Conservation (phyloP, 306 rosid genomes). For the Crataegus laevigata region DNA sequence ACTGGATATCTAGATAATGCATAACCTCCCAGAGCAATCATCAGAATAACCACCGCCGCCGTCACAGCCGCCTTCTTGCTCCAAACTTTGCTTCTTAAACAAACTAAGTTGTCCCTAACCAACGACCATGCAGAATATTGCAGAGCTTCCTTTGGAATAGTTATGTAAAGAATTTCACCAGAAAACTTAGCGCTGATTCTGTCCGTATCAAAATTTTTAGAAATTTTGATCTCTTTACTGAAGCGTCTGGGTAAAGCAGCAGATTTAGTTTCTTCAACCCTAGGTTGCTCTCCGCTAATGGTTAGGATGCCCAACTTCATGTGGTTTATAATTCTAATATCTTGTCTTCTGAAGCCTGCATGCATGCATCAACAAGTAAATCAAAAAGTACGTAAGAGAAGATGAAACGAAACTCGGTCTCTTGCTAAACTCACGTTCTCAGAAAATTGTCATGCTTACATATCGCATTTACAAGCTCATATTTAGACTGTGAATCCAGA, state of each 20-base stretch:
- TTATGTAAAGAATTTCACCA: constrained; percentile 15
- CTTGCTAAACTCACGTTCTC: background rate
- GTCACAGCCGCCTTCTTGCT: background rate
- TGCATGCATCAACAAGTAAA: background rate
- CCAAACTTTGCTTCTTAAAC: background rate
- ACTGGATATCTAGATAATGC: background rate
- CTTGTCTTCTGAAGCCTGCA: constrained; percentile 30
- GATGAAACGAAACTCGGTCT: background rate
- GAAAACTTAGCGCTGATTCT: constrained; percentile 27
- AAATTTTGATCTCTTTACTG: constrained; percentile 16
- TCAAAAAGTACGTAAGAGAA: background rate
- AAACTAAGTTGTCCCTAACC: background rate
- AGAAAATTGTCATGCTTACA: background rate
- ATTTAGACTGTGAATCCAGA: too few relatives aligned
- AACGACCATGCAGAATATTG: background rate
- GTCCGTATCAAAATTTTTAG: background rate
- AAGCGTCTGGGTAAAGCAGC: constrained; percentile 13
- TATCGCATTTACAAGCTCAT: background rate
- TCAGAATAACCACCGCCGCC: background rate
- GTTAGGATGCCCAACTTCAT: background rate
- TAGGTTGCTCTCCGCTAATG: constrained; percentile 20
- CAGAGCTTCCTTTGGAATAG: constrained; percentile 9
- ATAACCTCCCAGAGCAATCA: constrained; percentile 5
- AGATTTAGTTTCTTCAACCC: background rate
- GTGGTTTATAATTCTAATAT: constrained; percentile 22